Base-by-base conservation (phyloP, 176 grass and related monocot species). In the Canna indica region DNA sequence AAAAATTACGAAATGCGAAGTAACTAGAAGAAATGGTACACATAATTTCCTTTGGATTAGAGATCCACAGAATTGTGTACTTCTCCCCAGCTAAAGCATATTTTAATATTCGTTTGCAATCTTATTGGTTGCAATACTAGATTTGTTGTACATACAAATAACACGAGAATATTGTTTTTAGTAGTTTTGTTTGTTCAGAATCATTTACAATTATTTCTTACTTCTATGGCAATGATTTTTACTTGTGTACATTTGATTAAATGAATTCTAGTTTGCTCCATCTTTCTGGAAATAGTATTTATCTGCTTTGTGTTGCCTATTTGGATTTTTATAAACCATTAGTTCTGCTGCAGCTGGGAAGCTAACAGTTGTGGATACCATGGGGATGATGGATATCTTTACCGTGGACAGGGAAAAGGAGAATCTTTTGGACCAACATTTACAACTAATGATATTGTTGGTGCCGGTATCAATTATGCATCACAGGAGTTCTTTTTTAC, bases 371-470 rank as follows among this genome's bases (percentile, higher is more conserved):
- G 65, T 74, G 95, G 95, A 66, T 99, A 94, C 75, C 95, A 99
- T 76, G 95, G 95, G 0, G 95, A 99, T 52, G 84, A 94, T 82
- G 95, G 95, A 34, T 36, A 53, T 36, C 85, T 99, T 70, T 99
- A 94, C 57, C 73, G 67, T 20, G 90, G 82, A 72, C 72, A 75
- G 0, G 84, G 65, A 16, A 84, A 84, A 86, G 81, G 76, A 30
- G 84, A 99, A 76, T 27, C 77, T 35, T 99, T 99, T 80, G 95
- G 95, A 14, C 95, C 90, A 36, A 90, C 81, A 82, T 99, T 94
- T 75, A 99, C 95, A 45, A 74, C 90, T 67, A 87, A 87, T 46
- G 95, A 99, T 68, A 84, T 54, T 64, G 77, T 99, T 78, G 95
- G 95, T 33, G 87, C 84, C 34, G 90, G 95, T 71, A 90, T 99